Evolutionary conservation across 306 rosid genomes (phyloP), one percentile per base, ranked within the genome.

Genomic region (Geum urbanum): DNA sequence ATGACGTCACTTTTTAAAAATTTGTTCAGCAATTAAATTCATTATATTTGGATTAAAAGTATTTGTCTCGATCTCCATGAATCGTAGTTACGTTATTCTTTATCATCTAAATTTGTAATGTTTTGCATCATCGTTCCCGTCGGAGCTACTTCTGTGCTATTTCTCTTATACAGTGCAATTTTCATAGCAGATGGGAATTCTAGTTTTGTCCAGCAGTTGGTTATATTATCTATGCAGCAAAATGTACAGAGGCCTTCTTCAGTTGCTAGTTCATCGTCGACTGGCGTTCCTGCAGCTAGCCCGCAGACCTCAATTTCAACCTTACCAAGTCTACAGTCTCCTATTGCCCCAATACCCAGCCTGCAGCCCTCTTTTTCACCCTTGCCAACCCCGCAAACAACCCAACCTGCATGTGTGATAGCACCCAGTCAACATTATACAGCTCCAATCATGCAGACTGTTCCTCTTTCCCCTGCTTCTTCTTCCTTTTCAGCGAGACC

Each of bases 101-200:
- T 6, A 27, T 5, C 8, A 44, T 60, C 24, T 62, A 1, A 13
- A 47, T 48, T 19, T 35, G 32, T 22, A 5, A 44, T 12, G 35
- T 19, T 40, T 22, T 39, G 44, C 46, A 19, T 53, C n/a, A 32
- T 53, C 20, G 4, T 64, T 71, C 67, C 6, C 40, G 20, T 59
- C 1, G 35, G 74, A 35, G 44, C 27, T 9, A 16, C 11, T 47
- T 70, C 35, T 10, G 47, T 69, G 72, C 7, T 41, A 68, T 55
- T 69, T 19, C 63, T 40, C 46, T 73, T 16, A 39, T 9, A n/a
- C 10, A 49, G 16, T 71, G 72, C 16, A 15, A 12, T 65, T 69
- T 48, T 19, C 19, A 44, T 71, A 19, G 78, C 84, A 88, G 94
- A 85, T 84, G 44, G 52, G 32, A 62, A 61, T 76, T 50, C 83